A percentile compares a stretch with the other conserved stretches of the same genome.
Conservation (phyloP, 257 asterid genomes). For the Plectranthus barbatus region DNA sequence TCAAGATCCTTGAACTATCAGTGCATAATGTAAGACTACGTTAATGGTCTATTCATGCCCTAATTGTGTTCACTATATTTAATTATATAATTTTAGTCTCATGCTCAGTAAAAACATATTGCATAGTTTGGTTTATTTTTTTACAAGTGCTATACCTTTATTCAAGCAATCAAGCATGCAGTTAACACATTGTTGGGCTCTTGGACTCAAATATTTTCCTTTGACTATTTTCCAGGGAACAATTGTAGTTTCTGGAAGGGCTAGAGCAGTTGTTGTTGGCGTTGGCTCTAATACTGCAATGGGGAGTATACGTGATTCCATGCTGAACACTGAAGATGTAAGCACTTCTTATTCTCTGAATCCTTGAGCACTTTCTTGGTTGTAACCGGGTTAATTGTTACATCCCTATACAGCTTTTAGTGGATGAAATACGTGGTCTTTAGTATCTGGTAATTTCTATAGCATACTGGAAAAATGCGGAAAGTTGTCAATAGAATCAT, state of each 20-base stretch:
- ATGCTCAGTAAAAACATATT: background rate
- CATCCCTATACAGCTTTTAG: background rate
- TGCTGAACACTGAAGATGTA: constrained; percentile 95
- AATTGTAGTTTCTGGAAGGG: constrained; percentile 90
- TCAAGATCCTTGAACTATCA: constrained; percentile 1
- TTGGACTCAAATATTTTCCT: constrained; percentile 5
- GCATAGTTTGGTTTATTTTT: background rate
- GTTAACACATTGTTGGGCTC: background rate
- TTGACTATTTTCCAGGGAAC: constrained; percentile 66
- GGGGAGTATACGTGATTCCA: constrained; percentile 98
- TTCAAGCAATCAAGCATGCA: background rate
- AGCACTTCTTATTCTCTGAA: constrained; percentile 20
- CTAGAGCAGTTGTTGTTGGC: constrained; percentile 84
- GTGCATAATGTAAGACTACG: constrained; percentile 1
- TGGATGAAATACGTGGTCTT: constrained; percentile 2
- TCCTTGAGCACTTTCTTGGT: constrained; percentile 16
- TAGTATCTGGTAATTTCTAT: background rate
- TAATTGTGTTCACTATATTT: background rate
- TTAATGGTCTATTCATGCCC: constrained; percentile 8
- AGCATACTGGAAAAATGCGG: background rate
- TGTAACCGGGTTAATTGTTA: constrained; percentile 3
- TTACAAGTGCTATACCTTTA: background rate
- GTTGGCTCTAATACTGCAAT: constrained; percentile 99
- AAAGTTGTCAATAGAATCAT: background rate
- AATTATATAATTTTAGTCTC: background rate